A percentile compares a stretch with the other conserved stretches of the same genome.
Evolutionary conservation across 108 stramenopile genomes (phyloP).

Genomic region (Pseudonitzschia multiseries): DNA sequence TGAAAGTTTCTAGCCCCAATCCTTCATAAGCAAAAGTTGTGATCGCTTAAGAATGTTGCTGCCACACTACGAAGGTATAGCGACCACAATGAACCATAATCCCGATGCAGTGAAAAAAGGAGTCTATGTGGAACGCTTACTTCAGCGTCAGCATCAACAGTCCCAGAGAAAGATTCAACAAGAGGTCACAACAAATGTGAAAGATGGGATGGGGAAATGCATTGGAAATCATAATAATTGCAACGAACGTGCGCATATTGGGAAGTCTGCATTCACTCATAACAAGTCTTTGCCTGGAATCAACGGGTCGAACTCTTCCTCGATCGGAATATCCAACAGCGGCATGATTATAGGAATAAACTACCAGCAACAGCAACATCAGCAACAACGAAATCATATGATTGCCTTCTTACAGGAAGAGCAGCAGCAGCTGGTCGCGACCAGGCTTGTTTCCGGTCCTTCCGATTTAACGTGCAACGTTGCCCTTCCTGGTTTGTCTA

Average conservation of each 20-base stretch:
- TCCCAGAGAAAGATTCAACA: not conserved
- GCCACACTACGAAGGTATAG: not conserved
- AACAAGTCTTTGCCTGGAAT: not conserved
- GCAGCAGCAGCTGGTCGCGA: not conserved
- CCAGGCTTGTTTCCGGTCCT: not conserved
- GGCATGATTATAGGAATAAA: not conserved
- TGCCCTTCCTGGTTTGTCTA: not conserved
- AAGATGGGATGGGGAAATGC: not conserved
- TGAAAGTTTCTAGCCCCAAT: no score
- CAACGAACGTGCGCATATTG: not conserved
- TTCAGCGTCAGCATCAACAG: conserved; percentile 1
- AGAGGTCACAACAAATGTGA: not conserved
- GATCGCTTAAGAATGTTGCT: not conserved
- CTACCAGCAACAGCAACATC: not conserved
- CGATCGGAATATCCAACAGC: not conserved
- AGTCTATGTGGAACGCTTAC: conserved; percentile 3
- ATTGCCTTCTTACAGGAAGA: not conserved
- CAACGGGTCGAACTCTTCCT: not conserved
- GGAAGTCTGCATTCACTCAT: not conserved
- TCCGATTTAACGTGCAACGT: not conserved
- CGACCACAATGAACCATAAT: not conserved
- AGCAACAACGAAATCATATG: conserved; percentile 6
- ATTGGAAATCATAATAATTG: not conserved
- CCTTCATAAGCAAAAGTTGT: not conserved
- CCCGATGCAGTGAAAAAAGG: not conserved